phyloP scores from a whole-genome alignment of 2,329 filamentous ascomycete species.

The Plenodomus tracheiphilus region DNA sequence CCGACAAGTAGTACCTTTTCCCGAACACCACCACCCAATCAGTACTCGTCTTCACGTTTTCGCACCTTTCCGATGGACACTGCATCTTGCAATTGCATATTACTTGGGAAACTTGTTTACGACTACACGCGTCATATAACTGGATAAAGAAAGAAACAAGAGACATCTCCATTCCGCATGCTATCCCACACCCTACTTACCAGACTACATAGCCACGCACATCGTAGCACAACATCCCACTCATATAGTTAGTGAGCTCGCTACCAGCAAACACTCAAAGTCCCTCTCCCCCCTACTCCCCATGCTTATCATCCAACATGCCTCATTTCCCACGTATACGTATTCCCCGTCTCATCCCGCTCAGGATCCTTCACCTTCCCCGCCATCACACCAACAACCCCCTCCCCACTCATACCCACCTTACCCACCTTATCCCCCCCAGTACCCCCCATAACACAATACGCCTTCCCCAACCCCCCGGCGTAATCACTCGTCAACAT shows the following conservation, averaged over 20 bases:
- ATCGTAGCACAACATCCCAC: too few species aligned
- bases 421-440: background rate
- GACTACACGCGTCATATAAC: too few species aligned
- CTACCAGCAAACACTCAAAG: background rate
- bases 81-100: too few species aligned
- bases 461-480: background rate
- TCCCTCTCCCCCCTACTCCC: background rate
- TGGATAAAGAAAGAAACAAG: too few species aligned
- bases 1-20: background rate
- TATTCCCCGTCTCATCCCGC: background rate
- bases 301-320: background rate
- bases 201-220: too few species aligned
- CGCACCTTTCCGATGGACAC: too few species aligned
- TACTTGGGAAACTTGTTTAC: too few species aligned
- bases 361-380: background rate
- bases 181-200: too few species aligned
- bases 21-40: background rate
- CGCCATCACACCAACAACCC: background rate
- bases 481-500: background rate
- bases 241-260: background rate
- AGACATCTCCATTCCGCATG: too few species aligned
- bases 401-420: background rate
- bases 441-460: background rate
- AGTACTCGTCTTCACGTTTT: background rate
- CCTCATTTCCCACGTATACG: background rate